Evolutionary conservation across 176 grass and related monocot genomes (phyloP).

Genomic region (Bonia amplexicaulis): DNA sequence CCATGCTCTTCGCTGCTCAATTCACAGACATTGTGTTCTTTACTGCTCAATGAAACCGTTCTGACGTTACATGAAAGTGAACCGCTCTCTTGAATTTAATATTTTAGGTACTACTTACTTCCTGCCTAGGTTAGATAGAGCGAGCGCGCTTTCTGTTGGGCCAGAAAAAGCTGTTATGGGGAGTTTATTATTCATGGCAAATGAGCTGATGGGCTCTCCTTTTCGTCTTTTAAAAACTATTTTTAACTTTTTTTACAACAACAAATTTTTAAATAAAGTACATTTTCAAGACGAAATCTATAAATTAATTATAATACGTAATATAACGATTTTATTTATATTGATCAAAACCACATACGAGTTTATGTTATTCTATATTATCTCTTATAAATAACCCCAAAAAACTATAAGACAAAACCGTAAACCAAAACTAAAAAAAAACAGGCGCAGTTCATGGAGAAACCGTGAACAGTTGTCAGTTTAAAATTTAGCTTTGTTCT

Average conservation of each 20-base stretch:
- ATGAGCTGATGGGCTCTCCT: not conserved
- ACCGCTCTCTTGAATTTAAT: not conserved
- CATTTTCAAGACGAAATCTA: no score
- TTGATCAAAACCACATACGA: no score
- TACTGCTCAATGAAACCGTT: not conserved
- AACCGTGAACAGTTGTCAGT: not conserved
- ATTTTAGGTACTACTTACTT: not conserved
- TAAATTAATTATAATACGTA: no score
- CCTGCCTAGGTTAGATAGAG: not conserved
- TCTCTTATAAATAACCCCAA: fast-evolving
- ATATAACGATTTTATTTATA: no score
- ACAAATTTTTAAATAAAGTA: no score
- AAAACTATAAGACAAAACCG: no score
- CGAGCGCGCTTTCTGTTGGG: not conserved
- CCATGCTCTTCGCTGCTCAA: not conserved
- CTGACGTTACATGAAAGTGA: not conserved
- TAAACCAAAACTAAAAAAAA: no score
- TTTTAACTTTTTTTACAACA: no score
- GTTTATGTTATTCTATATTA: no score
- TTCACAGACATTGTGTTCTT: not conserved
- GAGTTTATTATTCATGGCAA: not conserved
- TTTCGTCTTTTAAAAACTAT: no score
- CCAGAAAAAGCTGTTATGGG: not conserved
- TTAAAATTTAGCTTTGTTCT: not conserved
- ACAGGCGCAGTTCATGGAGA: not conserved